A percentile compares a stretch with the other conserved stretches of the same genome.
These are phyloP conservation scores for Auriscalpium vulgare DNA, from an alignment of 768 basidiomycete species.

Conservation along the genomic window DNA sequence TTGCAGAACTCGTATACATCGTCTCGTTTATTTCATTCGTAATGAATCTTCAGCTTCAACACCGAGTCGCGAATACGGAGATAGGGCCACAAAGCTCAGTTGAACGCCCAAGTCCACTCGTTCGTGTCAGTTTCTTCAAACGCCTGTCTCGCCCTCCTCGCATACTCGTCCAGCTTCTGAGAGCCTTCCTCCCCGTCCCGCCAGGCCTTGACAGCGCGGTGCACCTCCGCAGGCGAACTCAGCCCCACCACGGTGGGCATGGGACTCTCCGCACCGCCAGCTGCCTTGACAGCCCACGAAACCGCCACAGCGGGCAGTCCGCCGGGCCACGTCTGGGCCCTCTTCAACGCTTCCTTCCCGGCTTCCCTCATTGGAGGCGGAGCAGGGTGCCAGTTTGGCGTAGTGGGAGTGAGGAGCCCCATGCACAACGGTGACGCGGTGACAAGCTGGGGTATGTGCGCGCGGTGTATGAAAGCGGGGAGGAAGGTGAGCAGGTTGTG, in stretches of 20 bases:
- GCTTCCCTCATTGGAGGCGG: conserved; percentile 40
- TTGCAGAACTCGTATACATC: neutral
- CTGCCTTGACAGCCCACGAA: conserved; percentile 52
- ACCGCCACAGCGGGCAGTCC: conserved; percentile 62
- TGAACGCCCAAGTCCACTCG: conserved; percentile 33
- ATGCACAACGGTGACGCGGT: conserved; percentile 81
- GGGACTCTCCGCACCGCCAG: conserved; percentile 26
- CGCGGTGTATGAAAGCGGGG: conserved; percentile 49
- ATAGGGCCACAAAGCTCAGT: neutral
- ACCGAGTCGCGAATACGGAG: too few relatives aligned
- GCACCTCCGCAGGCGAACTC: conserved; percentile 64
- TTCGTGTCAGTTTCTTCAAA: conserved; percentile 45
- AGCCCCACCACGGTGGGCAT: conserved; percentile 70
- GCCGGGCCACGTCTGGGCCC: conserved; percentile 28
- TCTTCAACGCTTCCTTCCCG: conserved; percentile 27
- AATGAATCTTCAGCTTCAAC: too few relatives aligned
- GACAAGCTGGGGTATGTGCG: conserved; percentile 58
- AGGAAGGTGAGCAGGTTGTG: conserved; percentile 48
- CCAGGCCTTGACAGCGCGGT: conserved; percentile 65
- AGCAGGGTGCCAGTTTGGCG: conserved; percentile 75
- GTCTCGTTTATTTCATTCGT: neutral
- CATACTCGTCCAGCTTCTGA: conserved; percentile 33
- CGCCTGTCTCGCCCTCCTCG: conserved; percentile 33
- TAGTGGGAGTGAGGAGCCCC: conserved; percentile 57
- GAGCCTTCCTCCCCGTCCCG: conserved; percentile 40